These are phyloP conservation scores for Bondarzewia mesenterica DNA, from an alignment of 1,284 basidiomycete genomes.

Conservation along the genomic window DNA sequence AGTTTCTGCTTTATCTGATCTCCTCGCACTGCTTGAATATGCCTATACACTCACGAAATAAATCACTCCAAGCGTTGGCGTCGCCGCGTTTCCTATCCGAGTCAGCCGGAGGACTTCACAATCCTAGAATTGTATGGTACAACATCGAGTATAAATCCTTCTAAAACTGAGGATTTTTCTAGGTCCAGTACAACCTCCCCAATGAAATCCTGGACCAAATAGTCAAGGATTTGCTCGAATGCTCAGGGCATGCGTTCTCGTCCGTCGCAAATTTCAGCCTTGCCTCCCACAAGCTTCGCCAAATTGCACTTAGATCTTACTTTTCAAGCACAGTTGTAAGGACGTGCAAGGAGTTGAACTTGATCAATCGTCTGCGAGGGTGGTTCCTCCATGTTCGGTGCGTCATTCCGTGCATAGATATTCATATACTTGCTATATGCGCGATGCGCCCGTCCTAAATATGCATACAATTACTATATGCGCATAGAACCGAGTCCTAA, in stretches of 20 bases:
- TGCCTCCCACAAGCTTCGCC: slow-evolving; percentile 33
- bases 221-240: slow-evolving; percentile 22
- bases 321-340: slow-evolving; percentile 18
- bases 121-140: no score
- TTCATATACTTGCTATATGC: slow-evolving; percentile 15
- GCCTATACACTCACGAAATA: slow-evolving; percentile 1
- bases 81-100: background rate
- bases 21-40: background rate
- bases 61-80: background rate
- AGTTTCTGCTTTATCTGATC: background rate
- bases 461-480: no score
- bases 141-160: no score
- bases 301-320: slow-evolving; percentile 32
- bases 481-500: background rate
- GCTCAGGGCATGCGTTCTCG: slow-evolving; percentile 18
- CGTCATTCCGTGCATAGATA: slow-evolving; percentile 11
- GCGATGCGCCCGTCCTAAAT: no score
- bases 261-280: slow-evolving; percentile 29
- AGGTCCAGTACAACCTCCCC: slow-evolving; percentile 20
- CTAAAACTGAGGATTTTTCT: no score
- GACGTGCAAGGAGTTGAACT: slow-evolving; percentile 11
- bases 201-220: slow-evolving; percentile 37
- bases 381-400: slow-evolving; percentile 21
- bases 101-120: background rate
- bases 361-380: slow-evolving; percentile 16